Base-by-base conservation (phyloP, 768 basidiomycete species). In the Suillus lakei region DNA sequence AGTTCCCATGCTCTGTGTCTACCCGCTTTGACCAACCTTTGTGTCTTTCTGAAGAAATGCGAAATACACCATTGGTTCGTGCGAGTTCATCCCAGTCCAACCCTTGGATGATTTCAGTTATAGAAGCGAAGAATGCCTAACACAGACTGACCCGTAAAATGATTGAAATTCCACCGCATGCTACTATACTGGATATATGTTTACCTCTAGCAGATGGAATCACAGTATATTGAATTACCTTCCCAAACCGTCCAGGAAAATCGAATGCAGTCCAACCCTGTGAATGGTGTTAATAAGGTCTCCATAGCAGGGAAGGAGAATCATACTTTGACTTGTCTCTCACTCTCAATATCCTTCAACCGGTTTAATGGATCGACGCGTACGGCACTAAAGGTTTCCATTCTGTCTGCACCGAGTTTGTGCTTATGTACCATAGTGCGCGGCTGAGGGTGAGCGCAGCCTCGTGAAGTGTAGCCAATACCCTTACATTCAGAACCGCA, bases 211-310 rank as follows among this genome's bases (percentile, higher is more conserved):
- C 21, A 18, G 62, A 46, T n/a, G 18, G 15, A 34, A 18, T 43
- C 61, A 72, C 71, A 67, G 68, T 62, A 12, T 41, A 62, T n/a
- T 34, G 72, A 68, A 50, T 43, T 72, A 93, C 92, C 80, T 92
- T 90, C 43, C 85, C 85, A 21, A 81, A 84, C 76, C 96, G 82
- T 48, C 89, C 92, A n/a, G 87, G 81, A 74, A 93, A 97, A 67
- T 92, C 87, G 74, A 92, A 98, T 0, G 82, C 87, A n/a, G 93
- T 94, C 92, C 93, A 94, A 1, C 85, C 91, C 93, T 93, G 54
- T 9, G 16, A 64, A 64, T 63, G 67, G 36, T 60, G 63, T 46
- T 16, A 54, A 60, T 15, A 23, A 61, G n/a, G 10, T 51, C 46
- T 16, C 30, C 10, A 16, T 16, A 15, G n/a, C 18, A 58, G 15